Evolutionary conservation across 352 stramenopile species (phyloP).

Genomic region (Pythium phragmitis): DNA sequence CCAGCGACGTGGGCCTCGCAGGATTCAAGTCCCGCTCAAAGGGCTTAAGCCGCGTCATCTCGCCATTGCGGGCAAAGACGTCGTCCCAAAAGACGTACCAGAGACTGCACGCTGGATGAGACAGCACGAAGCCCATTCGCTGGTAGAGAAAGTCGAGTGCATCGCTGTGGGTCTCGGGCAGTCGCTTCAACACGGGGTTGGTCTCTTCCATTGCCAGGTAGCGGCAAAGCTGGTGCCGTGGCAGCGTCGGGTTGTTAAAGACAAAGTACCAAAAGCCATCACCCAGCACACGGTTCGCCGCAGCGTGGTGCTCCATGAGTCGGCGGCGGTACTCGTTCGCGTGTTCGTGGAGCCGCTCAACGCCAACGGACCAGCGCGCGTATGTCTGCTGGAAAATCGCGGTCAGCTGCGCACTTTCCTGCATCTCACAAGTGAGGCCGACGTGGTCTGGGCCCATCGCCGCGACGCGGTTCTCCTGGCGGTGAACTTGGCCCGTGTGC

Average conservation of each 20-base stretch:
- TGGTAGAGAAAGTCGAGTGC: slow-evolving; percentile 38
- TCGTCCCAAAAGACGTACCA: slow-evolving; percentile 56
- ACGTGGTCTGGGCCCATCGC: not conserved
- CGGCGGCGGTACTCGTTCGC: slow-evolving; percentile 9
- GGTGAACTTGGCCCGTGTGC: not conserved
- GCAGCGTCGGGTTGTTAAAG: slow-evolving; percentile 39
- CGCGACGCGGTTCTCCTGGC: not conserved
- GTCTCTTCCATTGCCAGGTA: slow-evolving; percentile 33
- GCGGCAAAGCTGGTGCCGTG: slow-evolving; percentile 23
- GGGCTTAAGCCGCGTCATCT: slow-evolving; percentile 26
- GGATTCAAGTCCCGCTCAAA: slow-evolving; percentile 7
- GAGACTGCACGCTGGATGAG: slow-evolving; percentile 27
- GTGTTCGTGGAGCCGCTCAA: not conserved
- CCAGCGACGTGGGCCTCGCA: slow-evolving; percentile 26
- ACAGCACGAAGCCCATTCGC: slow-evolving; percentile 29
- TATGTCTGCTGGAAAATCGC: not conserved
- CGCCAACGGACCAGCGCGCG: not conserved
- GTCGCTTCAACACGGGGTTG: slow-evolving; percentile 23
- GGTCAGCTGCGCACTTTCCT: not conserved
- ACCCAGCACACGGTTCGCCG: slow-evolving; percentile 29
- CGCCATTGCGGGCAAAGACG: slow-evolving; percentile 37
- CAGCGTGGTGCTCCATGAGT: too few species aligned
- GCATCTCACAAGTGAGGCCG: not conserved
- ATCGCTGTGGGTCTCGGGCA: slow-evolving; percentile 19
- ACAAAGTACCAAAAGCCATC: slow-evolving; percentile 45